Conservation (phyloP, 805 yeast genomes). For the Metschnikowia kofuensis region DNA sequence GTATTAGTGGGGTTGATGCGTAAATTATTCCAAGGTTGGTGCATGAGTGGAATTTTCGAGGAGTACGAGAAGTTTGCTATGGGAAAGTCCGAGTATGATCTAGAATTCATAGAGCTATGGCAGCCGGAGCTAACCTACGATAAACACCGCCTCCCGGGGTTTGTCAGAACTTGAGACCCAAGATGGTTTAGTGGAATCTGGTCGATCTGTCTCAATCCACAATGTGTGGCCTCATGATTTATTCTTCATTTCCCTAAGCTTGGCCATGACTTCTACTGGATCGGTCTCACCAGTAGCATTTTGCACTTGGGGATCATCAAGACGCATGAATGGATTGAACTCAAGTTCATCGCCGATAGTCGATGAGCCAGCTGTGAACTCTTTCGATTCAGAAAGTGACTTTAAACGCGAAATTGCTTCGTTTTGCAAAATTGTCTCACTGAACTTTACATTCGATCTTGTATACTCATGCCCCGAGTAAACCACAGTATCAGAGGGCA, state of each 20-base stretch:
- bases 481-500: constrained; percentile 70
- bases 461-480: constrained; percentile 98
- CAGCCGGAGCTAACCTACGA: constrained; percentile 56
- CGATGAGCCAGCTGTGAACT: constrained; percentile 79
- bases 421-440: constrained; percentile 56
- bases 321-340: constrained; percentile 88
- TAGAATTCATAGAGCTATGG: constrained; percentile 85
- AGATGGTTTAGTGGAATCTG: neutral
- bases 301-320: constrained; percentile 61
- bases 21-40: constrained; percentile 87
- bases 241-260: constrained; percentile 76
- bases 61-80: constrained; percentile 91
- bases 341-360: constrained; percentile 79
- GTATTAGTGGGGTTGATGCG: constrained; percentile 90
- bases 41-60: constrained; percentile 86
- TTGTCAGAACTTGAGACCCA: constrained; percentile 43
- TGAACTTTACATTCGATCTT: constrained; percentile 72
- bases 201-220: too few species aligned
- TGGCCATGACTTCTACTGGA: constrained; percentile 61
- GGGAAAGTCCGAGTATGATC: constrained; percentile 89
- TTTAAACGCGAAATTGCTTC: constrained; percentile 56
- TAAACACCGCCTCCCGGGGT: constrained; percentile 54
- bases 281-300: constrained; percentile 53
- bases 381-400: constrained; percentile 50
- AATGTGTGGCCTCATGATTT: constrained; percentile 18